These are phyloP conservation scores for Cucurbita argyrosperma DNA, from an alignment of 306 rosid genomes.

Conservation along the genomic window DNA sequence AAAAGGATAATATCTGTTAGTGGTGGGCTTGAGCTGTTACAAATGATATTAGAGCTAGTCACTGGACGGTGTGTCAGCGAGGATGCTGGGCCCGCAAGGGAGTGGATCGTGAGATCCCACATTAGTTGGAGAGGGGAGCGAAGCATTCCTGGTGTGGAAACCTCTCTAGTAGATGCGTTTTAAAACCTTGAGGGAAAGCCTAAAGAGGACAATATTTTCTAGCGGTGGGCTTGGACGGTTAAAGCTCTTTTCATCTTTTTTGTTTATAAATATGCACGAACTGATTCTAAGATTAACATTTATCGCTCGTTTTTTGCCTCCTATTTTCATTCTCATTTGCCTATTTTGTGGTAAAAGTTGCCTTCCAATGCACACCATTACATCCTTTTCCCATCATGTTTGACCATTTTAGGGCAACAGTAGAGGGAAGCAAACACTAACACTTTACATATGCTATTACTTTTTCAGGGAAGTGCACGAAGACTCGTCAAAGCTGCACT, in stretches of 20 bases:
- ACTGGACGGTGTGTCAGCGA: no score
- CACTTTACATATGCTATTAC: constrained; percentile 1
- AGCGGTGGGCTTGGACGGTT: no score
- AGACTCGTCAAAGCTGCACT: constrained; percentile 73
- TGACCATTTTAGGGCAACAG: background rate
- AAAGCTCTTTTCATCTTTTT: background rate
- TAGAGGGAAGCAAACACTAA: background rate
- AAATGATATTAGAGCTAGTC: no score
- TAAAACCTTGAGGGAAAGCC: no score
- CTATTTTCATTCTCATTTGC: background rate
- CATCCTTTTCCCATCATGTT: background rate
- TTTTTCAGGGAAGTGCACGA: constrained; percentile 90
- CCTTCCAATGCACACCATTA: background rate
- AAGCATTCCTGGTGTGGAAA: no score
- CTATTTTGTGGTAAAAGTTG: background rate
- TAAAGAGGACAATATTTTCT: no score
- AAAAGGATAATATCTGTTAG: no score
- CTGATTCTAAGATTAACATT: background rate
- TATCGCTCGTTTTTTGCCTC: background rate
- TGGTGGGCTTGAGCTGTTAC: no score
- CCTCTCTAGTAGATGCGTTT: no score
- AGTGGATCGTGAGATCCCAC: no score
- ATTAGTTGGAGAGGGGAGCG: no score
- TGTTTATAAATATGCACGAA: background rate
- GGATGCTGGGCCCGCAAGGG: no score